Base-by-base conservation (phyloP, 495 filamentous ascomycete species). In the Collariella sp. region DNA sequence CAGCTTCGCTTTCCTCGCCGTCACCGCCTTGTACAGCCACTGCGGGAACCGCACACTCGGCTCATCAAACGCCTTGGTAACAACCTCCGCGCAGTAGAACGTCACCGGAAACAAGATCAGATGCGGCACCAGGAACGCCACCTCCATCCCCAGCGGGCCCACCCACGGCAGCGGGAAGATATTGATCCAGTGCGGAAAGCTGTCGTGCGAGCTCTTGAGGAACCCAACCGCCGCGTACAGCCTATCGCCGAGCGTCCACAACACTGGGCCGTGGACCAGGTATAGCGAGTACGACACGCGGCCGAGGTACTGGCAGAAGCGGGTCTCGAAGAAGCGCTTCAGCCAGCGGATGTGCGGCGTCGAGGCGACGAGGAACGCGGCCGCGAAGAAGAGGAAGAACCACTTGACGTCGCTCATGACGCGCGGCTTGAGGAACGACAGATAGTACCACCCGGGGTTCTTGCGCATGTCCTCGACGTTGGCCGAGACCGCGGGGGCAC, bases 251-350 rank as follows among this genome's bases (percentile, higher is more conserved):
- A 76, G 54, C 0, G 63, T 70, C 55, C 55, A 73, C 6, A 82
- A 62, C 24, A 86, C 74, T 2, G 79, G 79, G 5, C 80, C 81
- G 55, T 86, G 83, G 15, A 85, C 77, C 39, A 86, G 73, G 51
- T 86, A 86, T 16, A 86, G 77, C 11, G 79, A 72, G 58, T 75
- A 86, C 0, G 80, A 83, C 41, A 86, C 74, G 52, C 79, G 76
- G 31, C 82, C 83, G 9, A 86, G 72, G 56, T 83, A 84, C 62
- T 84, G 83, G 45, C 80, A 81, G 43, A 83, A 66, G 2, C 70
- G 68, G 46, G 76, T 76, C 52, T 76, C 78, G 66, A 85, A 84
- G 34, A 82, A 71, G 52, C 70, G 70, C 55, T 79, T 76, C 13
- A 75, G 59, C 67, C 63, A 70, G n/a, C 24, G 34, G 22, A 71